phyloP scores from a whole-genome alignment of 2,329 filamentous ascomycete genomes.

The Epichloe festucae region DNA sequence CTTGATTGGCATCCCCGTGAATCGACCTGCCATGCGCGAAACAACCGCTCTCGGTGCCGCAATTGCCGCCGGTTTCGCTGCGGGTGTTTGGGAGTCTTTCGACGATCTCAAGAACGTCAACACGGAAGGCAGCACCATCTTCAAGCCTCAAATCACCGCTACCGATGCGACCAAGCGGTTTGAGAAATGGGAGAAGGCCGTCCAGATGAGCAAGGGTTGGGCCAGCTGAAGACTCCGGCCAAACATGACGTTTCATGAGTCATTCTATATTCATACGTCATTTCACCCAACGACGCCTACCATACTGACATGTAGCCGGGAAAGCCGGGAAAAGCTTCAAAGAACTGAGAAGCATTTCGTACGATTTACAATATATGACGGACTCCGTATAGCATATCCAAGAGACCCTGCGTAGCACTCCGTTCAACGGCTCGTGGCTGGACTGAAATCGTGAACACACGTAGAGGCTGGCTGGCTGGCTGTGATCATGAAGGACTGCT shows the following conservation, averaged over 20 bases:
- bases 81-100: conserved; percentile 61
- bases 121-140: conserved; percentile 52
- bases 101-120: conserved; percentile 62
- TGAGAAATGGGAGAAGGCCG: conserved; percentile 60
- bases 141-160: conserved; percentile 51
- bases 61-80: conserved; percentile 69
- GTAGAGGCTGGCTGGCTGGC: no score
- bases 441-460: no score
- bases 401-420: no score
- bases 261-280: neutral
- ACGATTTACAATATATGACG: no score
- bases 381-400: no score
- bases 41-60: conserved; percentile 72
- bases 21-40: conserved; percentile 70
- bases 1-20: conserved; percentile 66
- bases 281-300: no score
- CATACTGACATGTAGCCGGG: no score
- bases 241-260: neutral
- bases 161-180: conserved; percentile 51
- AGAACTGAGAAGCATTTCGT: no score
- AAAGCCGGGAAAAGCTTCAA: no score
- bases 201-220: conserved; percentile 70
- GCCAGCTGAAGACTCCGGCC: conserved; percentile 18
- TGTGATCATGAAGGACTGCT: no score
- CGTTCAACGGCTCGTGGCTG: no score